Evolutionary conservation across 495 filamentous ascomycete genomes (phyloP), one percentile per base, ranked within the genome.

Genomic region (Choiromyces venosus): DNA sequence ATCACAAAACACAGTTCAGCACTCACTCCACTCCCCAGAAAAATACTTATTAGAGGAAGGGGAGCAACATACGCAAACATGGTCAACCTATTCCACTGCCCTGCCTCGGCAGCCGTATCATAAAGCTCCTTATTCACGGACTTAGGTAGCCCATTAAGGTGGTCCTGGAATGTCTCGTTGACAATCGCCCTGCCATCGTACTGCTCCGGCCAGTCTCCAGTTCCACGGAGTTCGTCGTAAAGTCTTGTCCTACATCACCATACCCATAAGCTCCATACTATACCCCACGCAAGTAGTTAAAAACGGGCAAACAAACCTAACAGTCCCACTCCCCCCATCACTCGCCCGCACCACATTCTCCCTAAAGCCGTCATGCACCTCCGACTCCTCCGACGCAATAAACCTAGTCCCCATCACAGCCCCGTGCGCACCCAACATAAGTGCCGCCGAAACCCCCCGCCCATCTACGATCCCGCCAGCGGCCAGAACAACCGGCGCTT

Each of bases 391-490:
- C 0, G 90, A 80, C n/a, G 90, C 88, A 33, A 92, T 84, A 77
- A 92, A 73, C 69, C 90, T 84, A 37, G 92, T 94, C 4, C 92
- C 92, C 83, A 95, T 84, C 0, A 87, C 90, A 4, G 85, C 87
- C 3, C 86, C 92, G 5, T 85, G 85, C 1, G 92, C 92, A 29
- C 91, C 92, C 1, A 94, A 82, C 33, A 85, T 86, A 65, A 93
- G 72, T 4, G 86, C 88, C 0, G 91, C 91, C 16, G 88, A 87
- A 4, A 86, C 87, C 1, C 89, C 88, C 25, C 91, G 83, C 6
- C 88, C 88, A 79, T 94, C 91, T 0, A 85, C 84, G 71, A 94
- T 89, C 0, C 91, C 92, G 4, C 92, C 92, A 0, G 92, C 90
- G 0, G 90, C 92, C 44, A 93, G 80, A 4, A 94, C 73, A 4